Conservation (phyloP, 176 grass and related monocot species). For the Metroxylon sagu region DNA sequence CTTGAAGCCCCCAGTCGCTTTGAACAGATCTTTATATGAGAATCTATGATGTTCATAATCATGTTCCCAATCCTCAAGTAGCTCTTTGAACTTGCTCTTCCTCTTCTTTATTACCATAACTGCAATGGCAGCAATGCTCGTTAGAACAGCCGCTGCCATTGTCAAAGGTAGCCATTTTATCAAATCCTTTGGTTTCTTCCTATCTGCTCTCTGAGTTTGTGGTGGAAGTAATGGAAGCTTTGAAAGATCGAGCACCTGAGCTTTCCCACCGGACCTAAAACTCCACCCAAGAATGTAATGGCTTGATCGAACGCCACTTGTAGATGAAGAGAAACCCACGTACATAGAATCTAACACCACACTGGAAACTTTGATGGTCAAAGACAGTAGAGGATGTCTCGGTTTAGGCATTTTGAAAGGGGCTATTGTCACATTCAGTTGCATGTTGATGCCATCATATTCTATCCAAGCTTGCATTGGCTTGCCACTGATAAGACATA, state of each 20-base stretch:
- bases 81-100: conserved; percentile 4
- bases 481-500: not conserved
- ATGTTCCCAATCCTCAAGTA: conserved; percentile 28
- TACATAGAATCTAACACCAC: not conserved
- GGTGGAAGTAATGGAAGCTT: conserved; percentile 18
- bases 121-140: not conserved
- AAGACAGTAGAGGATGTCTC: not conserved
- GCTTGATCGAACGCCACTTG: not conserved
- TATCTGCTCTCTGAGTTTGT: not conserved
- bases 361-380: conserved; percentile 12
- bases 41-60: conserved; percentile 31
- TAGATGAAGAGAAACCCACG: conserved; percentile 18
- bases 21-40: conserved; percentile 17
- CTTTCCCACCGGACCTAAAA: not conserved
- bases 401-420: conserved; percentile 7
- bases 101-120: not conserved
- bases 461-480: conserved; percentile 22
- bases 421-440: conserved; percentile 28
- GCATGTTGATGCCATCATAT: not conserved
- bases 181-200: not conserved
- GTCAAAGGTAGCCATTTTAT: not conserved
- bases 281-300: conserved; percentile 38
- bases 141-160: not conserved
- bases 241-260: not conserved
- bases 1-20: conserved; percentile 20